Percentiles rank a stretch among this genome's conserved stretches.
phyloP scores from a whole-genome alignment of 768 basidiomycete genomes.

The Pholiota molesta region DNA sequence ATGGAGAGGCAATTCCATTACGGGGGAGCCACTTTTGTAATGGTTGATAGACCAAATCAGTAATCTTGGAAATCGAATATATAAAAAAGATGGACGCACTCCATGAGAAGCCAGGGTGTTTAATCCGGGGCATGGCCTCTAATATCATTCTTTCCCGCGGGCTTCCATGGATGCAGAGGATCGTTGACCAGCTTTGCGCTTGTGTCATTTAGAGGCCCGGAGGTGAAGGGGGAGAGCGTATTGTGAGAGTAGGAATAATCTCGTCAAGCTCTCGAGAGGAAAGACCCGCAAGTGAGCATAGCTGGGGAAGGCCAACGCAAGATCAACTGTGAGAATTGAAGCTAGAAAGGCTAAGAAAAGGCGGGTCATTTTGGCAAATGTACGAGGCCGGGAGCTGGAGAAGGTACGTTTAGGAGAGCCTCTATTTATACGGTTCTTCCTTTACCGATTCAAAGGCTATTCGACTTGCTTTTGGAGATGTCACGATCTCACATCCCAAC shows the following conservation, averaged over 20 bases:
- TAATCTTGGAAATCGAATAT: not conserved
- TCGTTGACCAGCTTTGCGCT: constrained; percentile 7
- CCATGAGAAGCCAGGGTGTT: constrained; percentile 10
- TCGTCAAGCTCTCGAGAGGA: constrained; percentile 7
- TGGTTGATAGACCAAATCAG: not conserved
- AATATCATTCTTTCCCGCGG: constrained; percentile 1
- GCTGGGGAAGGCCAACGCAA: constrained; percentile 2
- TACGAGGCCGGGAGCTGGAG: not conserved
- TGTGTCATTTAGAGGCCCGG: constrained; percentile 3
- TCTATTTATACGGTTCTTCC: not conserved
- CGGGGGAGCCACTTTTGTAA: constrained; percentile 16
- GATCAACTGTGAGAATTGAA: not conserved
- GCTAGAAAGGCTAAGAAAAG: not conserved
- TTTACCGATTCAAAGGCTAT: not conserved
- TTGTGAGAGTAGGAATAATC: constrained; percentile 3
- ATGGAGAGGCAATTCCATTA: constrained; percentile 17
- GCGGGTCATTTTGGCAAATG: not conserved
- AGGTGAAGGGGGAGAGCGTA: constrained; percentile 2
- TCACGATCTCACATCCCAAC: not conserved
- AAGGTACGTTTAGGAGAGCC: not conserved
- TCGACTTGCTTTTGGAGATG: not conserved
- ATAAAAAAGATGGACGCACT: not conserved
- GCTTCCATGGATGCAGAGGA: constrained; percentile 2
- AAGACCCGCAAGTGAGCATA: constrained; percentile 6
- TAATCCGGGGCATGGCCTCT: constrained; percentile 9